Evolutionary conservation across 2,329 filamentous ascomycete species (phyloP), one percentile per base, ranked within the genome.

Genomic region (Corniculantispora saksenae): DNA sequence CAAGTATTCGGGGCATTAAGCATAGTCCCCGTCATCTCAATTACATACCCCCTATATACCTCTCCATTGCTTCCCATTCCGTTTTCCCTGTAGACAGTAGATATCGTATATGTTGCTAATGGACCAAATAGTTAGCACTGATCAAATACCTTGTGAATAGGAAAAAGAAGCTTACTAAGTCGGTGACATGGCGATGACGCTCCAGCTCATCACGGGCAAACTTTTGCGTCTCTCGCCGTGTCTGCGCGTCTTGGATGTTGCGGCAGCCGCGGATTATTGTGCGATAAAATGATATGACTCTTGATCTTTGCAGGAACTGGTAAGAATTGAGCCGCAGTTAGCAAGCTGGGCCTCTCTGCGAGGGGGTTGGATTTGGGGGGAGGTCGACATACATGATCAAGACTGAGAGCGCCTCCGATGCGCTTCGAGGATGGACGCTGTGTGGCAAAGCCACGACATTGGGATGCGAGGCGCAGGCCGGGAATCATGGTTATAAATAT

Each of bases 41-140:
- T 72, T 78, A 80, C 73, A 78, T 75, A 66, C 75, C 72, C 68
- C 70, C 73, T 69, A 80, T 75, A 72, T 79, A 79, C 69, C 77
- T 74, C 75, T 80, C 85, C 83, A 89, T 88, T 61, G 75, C 80
- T 70, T 89, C 85, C 86, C 87, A 89, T 72, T 89, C 84, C 29
- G 86, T 87, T 77, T 87, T 89, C 61, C 87, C 87, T 3, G 84
- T 89, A 12, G 86, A 88, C 65, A 89, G 74, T 45, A 90, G 81
- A 73, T 89, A 89, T 65, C 84, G 81, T 68, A 89, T 86, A 70
- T 89, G 87, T 68, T 77, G 76, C 85, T 87, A 66, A 15, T 6
- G 15, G 13, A 40, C 6, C 2, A 19, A 3, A 21, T 38, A 55
- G 64, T 55, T 61, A 53, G 25, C 21, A 57, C 40, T 35, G 6